Evolutionary conservation across 164 flowering plant genomes (phyloP).

Genomic region (Aristolochia californica): DNA sequence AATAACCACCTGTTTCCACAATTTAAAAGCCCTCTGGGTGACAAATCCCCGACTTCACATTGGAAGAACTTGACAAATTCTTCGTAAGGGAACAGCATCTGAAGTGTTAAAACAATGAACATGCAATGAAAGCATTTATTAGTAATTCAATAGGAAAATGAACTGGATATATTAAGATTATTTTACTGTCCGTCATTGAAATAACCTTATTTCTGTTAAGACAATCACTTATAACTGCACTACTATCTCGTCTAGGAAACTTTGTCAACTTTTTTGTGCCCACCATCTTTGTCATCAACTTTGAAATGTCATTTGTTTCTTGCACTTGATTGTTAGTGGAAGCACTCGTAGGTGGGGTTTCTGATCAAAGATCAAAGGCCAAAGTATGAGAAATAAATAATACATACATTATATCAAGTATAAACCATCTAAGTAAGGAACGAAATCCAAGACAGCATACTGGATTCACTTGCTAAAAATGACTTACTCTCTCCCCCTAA

Average conservation of each 20-base stretch:
- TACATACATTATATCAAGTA: neutral
- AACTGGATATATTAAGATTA: neutral
- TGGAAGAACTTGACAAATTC: conserved; percentile 59
- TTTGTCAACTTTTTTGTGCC: conserved; percentile 43
- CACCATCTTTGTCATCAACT: conserved; percentile 30
- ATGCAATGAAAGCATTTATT: conserved; percentile 1
- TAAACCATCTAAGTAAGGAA: neutral
- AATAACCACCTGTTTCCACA: conserved; percentile 74
- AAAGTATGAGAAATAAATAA: conserved; percentile 6
- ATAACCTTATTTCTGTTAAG: conserved; percentile 45
- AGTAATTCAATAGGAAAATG: conserved; percentile 1
- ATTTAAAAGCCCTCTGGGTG: conserved; percentile 78
- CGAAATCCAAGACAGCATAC: conserved; percentile 21
- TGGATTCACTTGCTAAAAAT: conserved; percentile 22
- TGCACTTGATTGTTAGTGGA: conserved; percentile 13
- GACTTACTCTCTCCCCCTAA: conserved; percentile 25
- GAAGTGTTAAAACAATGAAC: conserved; percentile 10
- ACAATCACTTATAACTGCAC: conserved; percentile 15
- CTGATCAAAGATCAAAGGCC: conserved; percentile 17
- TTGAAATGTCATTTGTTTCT: conserved; percentile 20
- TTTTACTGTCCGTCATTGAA: neutral
- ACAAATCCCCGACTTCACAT: conserved; percentile 37
- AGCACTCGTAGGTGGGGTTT: conserved; percentile 21
- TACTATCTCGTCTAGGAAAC: conserved; percentile 19
- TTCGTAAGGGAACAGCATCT: conserved; percentile 83